phyloP scores from a whole-genome alignment of 2,329 filamentous ascomycete genomes.

The Paraphaeosphaeria sporulosa region DNA sequence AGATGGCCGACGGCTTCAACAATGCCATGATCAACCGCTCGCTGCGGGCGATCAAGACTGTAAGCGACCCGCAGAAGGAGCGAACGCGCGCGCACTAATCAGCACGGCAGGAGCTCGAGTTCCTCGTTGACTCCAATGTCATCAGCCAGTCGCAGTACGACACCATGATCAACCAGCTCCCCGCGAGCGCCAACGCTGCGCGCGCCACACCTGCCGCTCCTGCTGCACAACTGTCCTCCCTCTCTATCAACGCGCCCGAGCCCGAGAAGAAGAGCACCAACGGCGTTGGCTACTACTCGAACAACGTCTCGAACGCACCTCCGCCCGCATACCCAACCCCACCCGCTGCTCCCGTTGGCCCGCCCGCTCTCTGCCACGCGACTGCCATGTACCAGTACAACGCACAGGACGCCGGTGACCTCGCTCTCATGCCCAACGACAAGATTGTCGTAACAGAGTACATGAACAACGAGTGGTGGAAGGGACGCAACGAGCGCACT shows the following conservation, averaged over 20 bases:
- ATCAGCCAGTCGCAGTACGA: constrained; percentile 80
- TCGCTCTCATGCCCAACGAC: constrained; percentile 83
- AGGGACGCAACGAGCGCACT: constrained; percentile 84
- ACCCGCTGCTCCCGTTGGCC: constrained; percentile 57
- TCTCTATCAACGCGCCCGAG: constrained; percentile 41
- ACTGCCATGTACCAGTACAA: constrained; percentile 85
- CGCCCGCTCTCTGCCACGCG: constrained; percentile 72
- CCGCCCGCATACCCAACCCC: constrained; percentile 57
- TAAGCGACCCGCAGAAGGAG: constrained; percentile 52
- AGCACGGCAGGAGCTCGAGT: constrained; percentile 79
- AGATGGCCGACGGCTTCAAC: constrained; percentile 55
- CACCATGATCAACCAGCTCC: constrained; percentile 76
- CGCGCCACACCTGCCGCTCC: constrained; percentile 38
- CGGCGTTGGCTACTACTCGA: constrained; percentile 52
- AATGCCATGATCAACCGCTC: constrained; percentile 79
- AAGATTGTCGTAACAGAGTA: constrained; percentile 82
- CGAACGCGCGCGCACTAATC: constrained; percentile 24
- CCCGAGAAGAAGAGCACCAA: constrained; percentile 47
- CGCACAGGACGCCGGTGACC: constrained; percentile 80
- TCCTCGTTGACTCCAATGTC: constrained; percentile 81
- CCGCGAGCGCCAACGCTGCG: constrained; percentile 70
- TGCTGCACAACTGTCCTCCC: constrained; percentile 42
- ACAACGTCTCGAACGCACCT: constrained; percentile 50
- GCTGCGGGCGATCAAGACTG: constrained; percentile 85
- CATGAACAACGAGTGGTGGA: constrained; percentile 98